These are phyloP conservation scores for Mycena rebaudengoi DNA, from an alignment of 768 basidiomycete species.

Conservation along the genomic window DNA sequence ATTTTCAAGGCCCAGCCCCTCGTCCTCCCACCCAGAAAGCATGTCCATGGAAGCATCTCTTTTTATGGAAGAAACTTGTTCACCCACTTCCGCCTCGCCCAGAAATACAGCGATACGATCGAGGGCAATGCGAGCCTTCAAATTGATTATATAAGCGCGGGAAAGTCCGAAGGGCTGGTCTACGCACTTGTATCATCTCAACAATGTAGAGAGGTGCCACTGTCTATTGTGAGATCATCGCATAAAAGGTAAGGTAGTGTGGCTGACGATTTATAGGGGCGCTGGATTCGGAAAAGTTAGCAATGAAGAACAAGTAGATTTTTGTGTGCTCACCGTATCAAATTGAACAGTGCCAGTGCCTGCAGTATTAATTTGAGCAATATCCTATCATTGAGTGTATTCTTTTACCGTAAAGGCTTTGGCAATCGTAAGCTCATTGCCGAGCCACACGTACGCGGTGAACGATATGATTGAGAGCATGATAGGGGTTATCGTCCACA, in stretches of 20 bases:
- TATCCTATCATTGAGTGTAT: too few species aligned
- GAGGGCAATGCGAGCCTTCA: constrained; percentile 68
- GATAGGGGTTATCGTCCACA: constrained; percentile 80
- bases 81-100: constrained; percentile 73
- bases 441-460: constrained; percentile 72
- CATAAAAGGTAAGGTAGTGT: not conserved
- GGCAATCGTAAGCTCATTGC: constrained; percentile 78
- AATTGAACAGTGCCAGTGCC: constrained; percentile 83
- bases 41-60: constrained; percentile 33
- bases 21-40: constrained; percentile 39
- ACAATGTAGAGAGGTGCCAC: constrained; percentile 83
- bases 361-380: constrained; percentile 30
- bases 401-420: constrained; percentile 83
- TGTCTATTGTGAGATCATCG: not conserved
- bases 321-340: too few species aligned
- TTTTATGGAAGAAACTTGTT: constrained; percentile 75
- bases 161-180: not conserved
- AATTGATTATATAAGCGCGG: not conserved
- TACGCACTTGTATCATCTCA: constrained; percentile 68
- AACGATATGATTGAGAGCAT: constrained; percentile 86
- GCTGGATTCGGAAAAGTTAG: constrained; percentile 14
- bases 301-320: constrained; percentile 23
- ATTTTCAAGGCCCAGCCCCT: constrained; percentile 64
- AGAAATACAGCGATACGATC: constrained; percentile 77
- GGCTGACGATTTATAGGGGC: not conserved